phyloP scores from a whole-genome alignment of 805 yeast species.

The Candida sonorensis region DNA sequence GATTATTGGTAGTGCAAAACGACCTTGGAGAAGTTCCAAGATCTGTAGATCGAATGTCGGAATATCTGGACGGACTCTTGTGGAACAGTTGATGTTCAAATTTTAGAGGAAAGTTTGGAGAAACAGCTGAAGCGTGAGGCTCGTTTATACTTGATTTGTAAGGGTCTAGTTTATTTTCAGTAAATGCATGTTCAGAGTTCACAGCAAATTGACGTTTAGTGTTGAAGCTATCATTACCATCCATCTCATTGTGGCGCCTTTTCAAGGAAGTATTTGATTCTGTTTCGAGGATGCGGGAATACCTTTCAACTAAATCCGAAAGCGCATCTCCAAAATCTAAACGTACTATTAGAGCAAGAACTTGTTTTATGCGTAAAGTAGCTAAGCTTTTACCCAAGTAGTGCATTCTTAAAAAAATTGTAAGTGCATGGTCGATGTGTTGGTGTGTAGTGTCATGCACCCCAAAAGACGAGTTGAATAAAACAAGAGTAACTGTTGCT shows the following conservation, averaged over 20 bases:
- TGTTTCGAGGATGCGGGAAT: background rate
- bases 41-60: background rate
- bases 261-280: no score
- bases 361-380: conserved; percentile 55
- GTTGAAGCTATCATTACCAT: background rate
- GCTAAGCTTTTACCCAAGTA: conserved; percentile 66
- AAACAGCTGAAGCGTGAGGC: no score
- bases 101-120: background rate
- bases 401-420: conserved; percentile 57
- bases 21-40: background rate
- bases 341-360: conserved; percentile 25
- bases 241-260: no score
- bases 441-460: conserved; percentile 62
- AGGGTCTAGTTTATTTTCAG: no score
- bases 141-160: no score
- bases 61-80: background rate
- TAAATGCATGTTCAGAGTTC: background rate
- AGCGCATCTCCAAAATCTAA: conserved; percentile 4
- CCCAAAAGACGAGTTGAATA: conserved; percentile 69
- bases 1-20: no score
- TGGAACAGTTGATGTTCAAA: background rate
- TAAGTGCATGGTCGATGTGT: conserved; percentile 62
- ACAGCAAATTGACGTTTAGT: background rate
- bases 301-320: conserved; percentile 3
- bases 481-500: conserved; percentile 56